Conservation (phyloP, 129 eudicot species). For the Arctium minus region DNA sequence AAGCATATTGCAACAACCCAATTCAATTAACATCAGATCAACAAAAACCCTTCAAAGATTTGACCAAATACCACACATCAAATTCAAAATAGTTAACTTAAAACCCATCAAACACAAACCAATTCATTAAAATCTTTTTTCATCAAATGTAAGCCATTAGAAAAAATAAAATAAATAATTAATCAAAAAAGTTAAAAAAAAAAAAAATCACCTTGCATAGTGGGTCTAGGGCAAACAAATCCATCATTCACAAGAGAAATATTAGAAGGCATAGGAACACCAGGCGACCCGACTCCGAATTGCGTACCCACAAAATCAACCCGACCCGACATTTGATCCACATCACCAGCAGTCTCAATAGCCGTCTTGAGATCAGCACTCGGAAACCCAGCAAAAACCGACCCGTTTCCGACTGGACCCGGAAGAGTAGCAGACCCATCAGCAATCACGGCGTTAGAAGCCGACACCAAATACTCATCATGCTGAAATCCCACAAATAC, state of each 20-base stretch:
- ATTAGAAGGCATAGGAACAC: slow-evolving; percentile 78
- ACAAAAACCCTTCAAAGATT: not conserved
- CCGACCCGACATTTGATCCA: slow-evolving; percentile 58
- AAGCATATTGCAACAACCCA: not conserved
- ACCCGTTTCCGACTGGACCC: slow-evolving; percentile 76
- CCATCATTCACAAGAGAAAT: slow-evolving; percentile 82
- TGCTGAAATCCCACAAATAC: slow-evolving; percentile 85
- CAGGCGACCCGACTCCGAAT: slow-evolving; percentile 60
- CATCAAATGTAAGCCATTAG: not conserved
- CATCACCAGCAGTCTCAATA: slow-evolving; percentile 86
- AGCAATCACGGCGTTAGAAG: slow-evolving; percentile 70
- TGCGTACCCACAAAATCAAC: slow-evolving; percentile 75
- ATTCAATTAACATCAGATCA: slow-evolving; percentile 1
- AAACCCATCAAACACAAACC: not conserved
- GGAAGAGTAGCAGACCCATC: slow-evolving; percentile 67
- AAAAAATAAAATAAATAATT: not conserved
- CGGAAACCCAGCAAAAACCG: slow-evolving; percentile 83
- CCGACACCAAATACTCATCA: slow-evolving; percentile 72
- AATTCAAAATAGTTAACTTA: not conserved
- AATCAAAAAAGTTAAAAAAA: too few species aligned
- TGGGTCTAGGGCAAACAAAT: slow-evolving; percentile 60
- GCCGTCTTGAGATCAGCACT: slow-evolving; percentile 69
- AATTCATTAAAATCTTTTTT: not conserved
- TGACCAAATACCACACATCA: not conserved
- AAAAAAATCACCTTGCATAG: slow-evolving; percentile 47